Conservation (phyloP, 345 rosid genomes). For the Orychophragmus violaceus region DNA sequence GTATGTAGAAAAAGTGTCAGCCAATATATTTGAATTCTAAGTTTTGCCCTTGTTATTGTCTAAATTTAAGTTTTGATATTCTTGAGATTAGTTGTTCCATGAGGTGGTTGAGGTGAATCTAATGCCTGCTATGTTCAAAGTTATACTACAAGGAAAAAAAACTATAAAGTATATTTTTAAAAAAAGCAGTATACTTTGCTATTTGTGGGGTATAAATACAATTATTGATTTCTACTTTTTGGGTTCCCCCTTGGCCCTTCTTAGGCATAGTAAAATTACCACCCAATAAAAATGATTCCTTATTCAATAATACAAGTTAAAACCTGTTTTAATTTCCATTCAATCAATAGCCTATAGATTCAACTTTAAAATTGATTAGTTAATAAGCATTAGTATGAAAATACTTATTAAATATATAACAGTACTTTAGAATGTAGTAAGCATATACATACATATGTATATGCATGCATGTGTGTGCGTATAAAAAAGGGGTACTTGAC, state of each 20-base stretch:
- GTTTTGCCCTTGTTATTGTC: background rate
- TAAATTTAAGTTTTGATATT: background rate
- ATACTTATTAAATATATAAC: background rate
- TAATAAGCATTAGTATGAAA: background rate
- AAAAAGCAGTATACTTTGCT: slow-evolving; percentile 26
- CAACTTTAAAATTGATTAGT: background rate
- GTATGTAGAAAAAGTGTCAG: background rate
- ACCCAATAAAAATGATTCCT: slow-evolving; percentile 10
- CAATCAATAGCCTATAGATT: slow-evolving; percentile 15
- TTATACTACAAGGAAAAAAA: slow-evolving; percentile 13
- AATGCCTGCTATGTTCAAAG: slow-evolving; percentile 26
- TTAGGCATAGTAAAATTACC: slow-evolving; percentile 7
- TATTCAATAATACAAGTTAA: slow-evolving; percentile 4
- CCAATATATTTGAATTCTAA: background rate
- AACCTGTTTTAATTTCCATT: background rate
- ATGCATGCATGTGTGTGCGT: background rate
- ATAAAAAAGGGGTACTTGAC: slow-evolving; percentile 25
- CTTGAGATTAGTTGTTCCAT: background rate
- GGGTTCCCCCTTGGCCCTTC: slow-evolving; percentile 6
- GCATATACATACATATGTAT: background rate
- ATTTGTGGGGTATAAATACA: slow-evolving; percentile 32
- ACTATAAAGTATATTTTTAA: slow-evolving; percentile 6
- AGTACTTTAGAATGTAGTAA: background rate
- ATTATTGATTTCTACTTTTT: slow-evolving; percentile 30
- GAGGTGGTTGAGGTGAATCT: slow-evolving; percentile 28